Evolutionary conservation across 2,329 filamentous ascomycete species (phyloP).

Genomic region (Magnaporthiopsis poae): DNA sequence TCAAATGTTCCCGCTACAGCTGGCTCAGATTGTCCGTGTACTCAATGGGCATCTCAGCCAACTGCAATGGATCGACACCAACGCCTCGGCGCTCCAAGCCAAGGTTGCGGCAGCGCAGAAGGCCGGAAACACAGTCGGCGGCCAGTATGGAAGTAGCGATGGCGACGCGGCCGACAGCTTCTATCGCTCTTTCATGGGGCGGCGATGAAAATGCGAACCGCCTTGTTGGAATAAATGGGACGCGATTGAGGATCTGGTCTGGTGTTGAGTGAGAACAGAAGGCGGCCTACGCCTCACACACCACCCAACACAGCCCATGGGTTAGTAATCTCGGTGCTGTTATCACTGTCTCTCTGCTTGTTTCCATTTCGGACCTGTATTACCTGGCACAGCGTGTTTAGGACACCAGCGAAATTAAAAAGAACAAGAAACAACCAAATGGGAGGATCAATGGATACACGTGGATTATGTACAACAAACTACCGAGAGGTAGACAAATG

Average conservation of each 20-base stretch:
- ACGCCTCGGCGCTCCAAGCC: conserved; percentile 67
- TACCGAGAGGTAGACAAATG: conserved; percentile 4
- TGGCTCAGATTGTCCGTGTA: conserved; percentile 90
- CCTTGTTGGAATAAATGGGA: not conserved
- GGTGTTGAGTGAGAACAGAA: not conserved
- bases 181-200: conserved; percentile 76
- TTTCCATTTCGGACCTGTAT: conserved; percentile 8
- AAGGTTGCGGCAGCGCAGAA: conserved; percentile 79
- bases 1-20: conserved; percentile 35
- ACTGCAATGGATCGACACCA: conserved; percentile 85
- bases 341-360: not conserved
- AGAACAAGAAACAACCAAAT: not conserved
- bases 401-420: not conserved
- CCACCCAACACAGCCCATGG: not conserved
- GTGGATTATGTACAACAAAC: conserved; percentile 6
- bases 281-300: not conserved
- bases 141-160: conserved; percentile 49
- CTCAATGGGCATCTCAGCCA: conserved; percentile 88
- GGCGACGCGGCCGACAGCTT: conserved; percentile 76
- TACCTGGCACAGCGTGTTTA: not conserved
- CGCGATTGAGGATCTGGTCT: not conserved
- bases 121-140: conserved; percentile 54
- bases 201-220: conserved; percentile 38
- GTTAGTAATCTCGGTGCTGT: not conserved
- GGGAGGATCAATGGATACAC: not conserved